These are phyloP conservation scores for Selenicereus undatus DNA, from an alignment of 148 eudicot genomes.

Conservation along the genomic window DNA sequence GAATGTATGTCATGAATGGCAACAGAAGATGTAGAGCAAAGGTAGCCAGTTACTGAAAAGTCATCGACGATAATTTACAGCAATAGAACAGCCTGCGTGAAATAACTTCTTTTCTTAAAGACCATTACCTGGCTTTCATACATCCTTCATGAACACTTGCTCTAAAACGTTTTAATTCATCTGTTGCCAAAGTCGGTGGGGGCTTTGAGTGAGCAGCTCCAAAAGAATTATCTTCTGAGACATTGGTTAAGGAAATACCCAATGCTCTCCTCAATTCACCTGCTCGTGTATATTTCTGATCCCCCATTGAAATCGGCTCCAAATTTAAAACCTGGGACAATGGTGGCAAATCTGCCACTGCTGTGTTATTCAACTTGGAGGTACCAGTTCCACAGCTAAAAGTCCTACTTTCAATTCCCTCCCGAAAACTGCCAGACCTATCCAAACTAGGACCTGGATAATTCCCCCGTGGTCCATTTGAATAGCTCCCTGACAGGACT, in stretches of 20 bases:
- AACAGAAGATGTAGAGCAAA: not conserved
- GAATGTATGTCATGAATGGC: not conserved
- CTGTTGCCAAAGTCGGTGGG: slow-evolving; percentile 43
- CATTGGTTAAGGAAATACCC: slow-evolving; percentile 44
- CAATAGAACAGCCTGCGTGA: not conserved
- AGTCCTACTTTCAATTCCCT: slow-evolving; percentile 53
- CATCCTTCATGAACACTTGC: slow-evolving; percentile 50
- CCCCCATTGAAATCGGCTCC: slow-evolving; percentile 63
- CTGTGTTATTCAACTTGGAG: slow-evolving; percentile 38
- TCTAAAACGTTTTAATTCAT: slow-evolving; percentile 67
- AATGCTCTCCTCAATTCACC: slow-evolving; percentile 67
- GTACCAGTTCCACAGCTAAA: slow-evolving; percentile 46
- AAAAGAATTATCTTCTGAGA: slow-evolving; percentile 65
- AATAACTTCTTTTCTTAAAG: not conserved
- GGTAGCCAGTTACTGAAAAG: not conserved
- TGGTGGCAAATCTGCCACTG: slow-evolving; percentile 41
- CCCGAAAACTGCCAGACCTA: slow-evolving; percentile 82
- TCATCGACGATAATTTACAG: not conserved
- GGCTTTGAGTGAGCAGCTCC: slow-evolving; percentile 59
- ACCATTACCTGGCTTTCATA: slow-evolving; percentile 64
- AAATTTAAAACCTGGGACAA: slow-evolving; percentile 54
- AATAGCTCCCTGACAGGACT: slow-evolving; percentile 45
- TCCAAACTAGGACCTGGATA: slow-evolving; percentile 53
- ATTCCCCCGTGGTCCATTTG: slow-evolving; percentile 54
- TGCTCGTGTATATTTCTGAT: slow-evolving; percentile 44